Evolutionary conservation across 768 basidiomycete species (phyloP).

Genomic region (Tremella fuciformis): DNA sequence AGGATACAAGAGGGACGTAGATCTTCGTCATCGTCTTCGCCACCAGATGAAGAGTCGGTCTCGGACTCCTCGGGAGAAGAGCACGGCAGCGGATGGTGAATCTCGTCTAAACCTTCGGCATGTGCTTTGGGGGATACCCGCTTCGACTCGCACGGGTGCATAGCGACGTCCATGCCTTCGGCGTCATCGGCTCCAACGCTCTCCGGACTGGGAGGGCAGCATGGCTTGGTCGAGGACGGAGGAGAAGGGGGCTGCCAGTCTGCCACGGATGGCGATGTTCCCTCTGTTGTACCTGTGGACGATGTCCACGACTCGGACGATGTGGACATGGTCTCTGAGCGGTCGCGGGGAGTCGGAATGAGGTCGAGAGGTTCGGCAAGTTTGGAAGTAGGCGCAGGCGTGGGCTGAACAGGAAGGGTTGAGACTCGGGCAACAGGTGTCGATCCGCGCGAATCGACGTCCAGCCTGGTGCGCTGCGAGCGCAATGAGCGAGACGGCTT

Average conservation of each 20-base stretch:
- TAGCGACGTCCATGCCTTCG: conserved; percentile 30
- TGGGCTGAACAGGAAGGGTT: background rate
- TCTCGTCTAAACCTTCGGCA: conserved; percentile 23
- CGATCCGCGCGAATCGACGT: background rate
- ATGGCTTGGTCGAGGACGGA: background rate
- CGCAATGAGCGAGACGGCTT: background rate
- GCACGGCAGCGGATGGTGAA: conserved; percentile 26
- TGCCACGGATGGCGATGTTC: conserved; percentile 32
- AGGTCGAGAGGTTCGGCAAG: no score
- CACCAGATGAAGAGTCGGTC: conserved; percentile 11
- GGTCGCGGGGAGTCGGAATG: conserved; percentile 23
- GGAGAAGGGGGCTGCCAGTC: conserved; percentile 23
- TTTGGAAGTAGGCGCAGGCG: background rate
- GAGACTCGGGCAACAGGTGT: conserved; percentile 2
- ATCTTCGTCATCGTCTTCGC: conserved; percentile 26
- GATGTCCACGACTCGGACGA: conserved; percentile 31
- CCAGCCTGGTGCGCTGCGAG: background rate
- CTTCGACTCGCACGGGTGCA: conserved; percentile 46
- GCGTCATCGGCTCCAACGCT: conserved; percentile 7
- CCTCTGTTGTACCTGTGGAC: conserved; percentile 36
- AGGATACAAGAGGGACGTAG: conserved; percentile 31
- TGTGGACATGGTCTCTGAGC: conserved; percentile 45
- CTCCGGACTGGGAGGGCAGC: conserved; percentile 1
- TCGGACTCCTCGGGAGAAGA: conserved; percentile 7
- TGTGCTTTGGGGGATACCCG: conserved; percentile 24